A percentile compares a stretch with the other conserved stretches of the same genome.
Conservation (phyloP, 139 green algal species). For the Auxenochlorella pyrenoidosa region DNA sequence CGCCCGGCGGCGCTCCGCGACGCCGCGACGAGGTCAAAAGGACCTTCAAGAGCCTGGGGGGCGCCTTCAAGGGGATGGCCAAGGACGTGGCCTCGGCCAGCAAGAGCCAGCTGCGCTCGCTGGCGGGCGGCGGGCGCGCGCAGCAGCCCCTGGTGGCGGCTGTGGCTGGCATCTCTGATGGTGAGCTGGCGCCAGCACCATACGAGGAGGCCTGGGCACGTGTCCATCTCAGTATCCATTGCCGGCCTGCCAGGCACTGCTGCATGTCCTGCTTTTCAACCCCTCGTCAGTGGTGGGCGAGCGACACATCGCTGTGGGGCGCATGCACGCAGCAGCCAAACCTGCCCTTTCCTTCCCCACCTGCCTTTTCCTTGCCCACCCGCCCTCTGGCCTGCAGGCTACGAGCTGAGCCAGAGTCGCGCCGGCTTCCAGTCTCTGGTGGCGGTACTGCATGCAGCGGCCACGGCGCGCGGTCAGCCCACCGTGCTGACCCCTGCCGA, state of each 20-base stretch:
- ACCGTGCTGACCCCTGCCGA: slow-evolving; percentile 67
- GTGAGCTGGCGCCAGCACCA: background rate
- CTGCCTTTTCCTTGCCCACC: background rate
- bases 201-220: background rate
- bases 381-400: background rate
- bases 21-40: background rate
- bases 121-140: background rate
- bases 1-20: background rate
- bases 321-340: background rate
- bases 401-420: background rate
- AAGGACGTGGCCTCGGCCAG: slow-evolving; percentile 32
- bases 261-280: background rate
- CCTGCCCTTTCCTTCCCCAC: background rate
- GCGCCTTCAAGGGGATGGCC: slow-evolving; percentile 37
- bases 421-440: slow-evolving; percentile 30
- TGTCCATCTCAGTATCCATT: no score
- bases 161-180: slow-evolving; percentile 21
- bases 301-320: background rate
- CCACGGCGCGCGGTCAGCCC: slow-evolving; percentile 38
- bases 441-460: slow-evolving; percentile 45
- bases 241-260: background rate
- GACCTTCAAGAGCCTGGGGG: slow-evolving; percentile 36
- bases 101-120: slow-evolving; percentile 35
- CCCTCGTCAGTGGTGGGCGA: background rate
- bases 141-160: slow-evolving; percentile 30